A percentile compares a stretch with the other conserved stretches of the same genome.
phyloP scores from a whole-genome alignment of 805 yeast species.

The Ogataea ramenticola region DNA sequence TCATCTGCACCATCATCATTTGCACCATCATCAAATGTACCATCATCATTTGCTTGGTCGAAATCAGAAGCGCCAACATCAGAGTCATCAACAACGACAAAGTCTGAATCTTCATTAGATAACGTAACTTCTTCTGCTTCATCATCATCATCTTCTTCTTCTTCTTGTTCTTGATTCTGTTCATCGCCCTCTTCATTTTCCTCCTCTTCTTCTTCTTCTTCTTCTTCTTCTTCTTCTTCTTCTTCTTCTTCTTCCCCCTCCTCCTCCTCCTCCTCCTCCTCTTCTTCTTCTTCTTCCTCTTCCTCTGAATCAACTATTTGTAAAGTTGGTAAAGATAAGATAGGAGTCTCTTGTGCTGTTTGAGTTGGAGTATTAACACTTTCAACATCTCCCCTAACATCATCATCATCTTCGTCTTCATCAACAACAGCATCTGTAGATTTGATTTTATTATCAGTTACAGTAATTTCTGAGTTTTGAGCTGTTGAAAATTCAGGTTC shows the following conservation, averaged over 20 bases:
- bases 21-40: not conserved
- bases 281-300: slow-evolving; percentile 1
- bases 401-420: too few species aligned
- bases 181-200: not conserved
- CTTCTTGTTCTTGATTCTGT: not conserved
- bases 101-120: not conserved
- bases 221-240: not conserved
- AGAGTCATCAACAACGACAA: not conserved
- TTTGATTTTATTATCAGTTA: too few species aligned
- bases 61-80: not conserved
- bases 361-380: too few species aligned
- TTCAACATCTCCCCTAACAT: too few species aligned
- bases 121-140: not conserved
- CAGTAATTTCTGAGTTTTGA: too few species aligned
- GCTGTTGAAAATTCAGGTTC: too few species aligned
- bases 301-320: not conserved
- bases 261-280: not conserved
- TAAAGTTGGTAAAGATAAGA: too few species aligned
- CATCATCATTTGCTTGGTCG: not conserved
- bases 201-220: not conserved
- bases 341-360: too few species aligned
- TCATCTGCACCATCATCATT: not conserved
- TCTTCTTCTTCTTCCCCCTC: not conserved
- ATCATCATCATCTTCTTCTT: not conserved
- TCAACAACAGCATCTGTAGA: too few species aligned